Percentiles rank a stretch among this genome's conserved stretches.
Evolutionary conservation across 257 asterid genomes (phyloP).

Genomic region (Cinchona pubescens): DNA sequence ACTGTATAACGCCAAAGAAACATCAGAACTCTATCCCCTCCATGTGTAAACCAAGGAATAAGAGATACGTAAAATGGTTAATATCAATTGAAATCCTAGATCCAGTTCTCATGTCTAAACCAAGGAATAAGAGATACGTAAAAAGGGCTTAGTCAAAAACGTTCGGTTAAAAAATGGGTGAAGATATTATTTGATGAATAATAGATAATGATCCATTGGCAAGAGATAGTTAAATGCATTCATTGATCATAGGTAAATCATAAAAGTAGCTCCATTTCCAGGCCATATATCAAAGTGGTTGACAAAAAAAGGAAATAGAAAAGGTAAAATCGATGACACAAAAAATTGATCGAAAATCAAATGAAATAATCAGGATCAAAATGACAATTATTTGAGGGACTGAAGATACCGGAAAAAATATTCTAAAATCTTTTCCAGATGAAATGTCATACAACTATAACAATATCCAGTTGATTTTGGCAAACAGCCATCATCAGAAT

Average conservation of each 20-base stretch:
- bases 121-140: too few relatives aligned
- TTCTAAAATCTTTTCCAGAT: slow-evolving; percentile 69
- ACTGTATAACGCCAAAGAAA: too few relatives aligned
- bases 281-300: background rate
- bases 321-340: background rate
- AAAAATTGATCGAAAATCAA: background rate
- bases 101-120: too few relatives aligned
- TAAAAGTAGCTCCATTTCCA: background rate
- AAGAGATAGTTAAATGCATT: background rate
- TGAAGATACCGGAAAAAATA: slow-evolving; percentile 53
- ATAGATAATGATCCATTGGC: background rate
- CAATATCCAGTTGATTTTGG: slow-evolving; percentile 43
- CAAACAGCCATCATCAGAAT: slow-evolving; percentile 51
- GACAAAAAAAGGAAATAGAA: background rate
- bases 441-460: slow-evolving; percentile 52
- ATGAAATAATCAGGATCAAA: background rate
- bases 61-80: too few relatives aligned
- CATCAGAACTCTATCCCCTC: too few relatives aligned
- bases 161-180: too few relatives aligned
- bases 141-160: too few relatives aligned
- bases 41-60: too few relatives aligned
- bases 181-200: too few relatives aligned
- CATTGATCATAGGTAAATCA: background rate
- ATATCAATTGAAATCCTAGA: too few relatives aligned
- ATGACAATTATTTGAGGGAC: background rate